Evolutionary conservation across 352 stramenopile genomes (phyloP), one percentile per base, ranked within the genome.

Genomic region (Aphanomyces cochlioides): DNA sequence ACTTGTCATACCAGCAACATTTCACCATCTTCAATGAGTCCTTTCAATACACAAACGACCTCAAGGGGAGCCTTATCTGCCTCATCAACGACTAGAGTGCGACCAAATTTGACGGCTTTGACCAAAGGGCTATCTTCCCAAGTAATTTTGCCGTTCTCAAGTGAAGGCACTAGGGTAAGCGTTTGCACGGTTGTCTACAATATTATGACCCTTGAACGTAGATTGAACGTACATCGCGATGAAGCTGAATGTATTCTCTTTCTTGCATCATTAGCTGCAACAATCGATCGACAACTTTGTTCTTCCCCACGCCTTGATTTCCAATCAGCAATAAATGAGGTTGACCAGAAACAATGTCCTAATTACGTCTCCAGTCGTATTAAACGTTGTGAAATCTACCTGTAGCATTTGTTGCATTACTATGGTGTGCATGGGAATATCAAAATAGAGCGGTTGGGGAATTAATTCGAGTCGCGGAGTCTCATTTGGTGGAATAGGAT

Each of bases 231-330:
- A 92, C 85, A 67, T 98, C 95, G 66, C 96, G 83, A 74, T 99
- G 96, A 1, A 99, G 88, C 73, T 99, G 96, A 67, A 98, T 93
- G 77, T 99, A 98, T 81, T 98, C 96, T 66, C 96, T 83, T 69
- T 98, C 95, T 67, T 91, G 92, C 57, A 97, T 74, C 13, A 98
- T 61, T 10, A 96, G 77, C 67, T 95, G 81, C n/a, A 98, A 70
- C 15, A 98, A 67, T 1, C 90, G 76, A 76, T 98, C 95, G 17
- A 90, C 90, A 38, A 98, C 80, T 59, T 97, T 97, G 80, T 98
- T 98, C 73, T 98, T 98, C 43, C 95, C 95, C 3, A 98, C 92
- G 36, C 87, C 88, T 82, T 99, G 95, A 77, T 98, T 98, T 0
- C 96, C 96, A 37, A 98, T 95, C 40, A 98, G 77, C 39, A 98